Evolutionary conservation across 169 alveolate genomes (phyloP).

Genomic region (Eimeria zaria): DNA sequence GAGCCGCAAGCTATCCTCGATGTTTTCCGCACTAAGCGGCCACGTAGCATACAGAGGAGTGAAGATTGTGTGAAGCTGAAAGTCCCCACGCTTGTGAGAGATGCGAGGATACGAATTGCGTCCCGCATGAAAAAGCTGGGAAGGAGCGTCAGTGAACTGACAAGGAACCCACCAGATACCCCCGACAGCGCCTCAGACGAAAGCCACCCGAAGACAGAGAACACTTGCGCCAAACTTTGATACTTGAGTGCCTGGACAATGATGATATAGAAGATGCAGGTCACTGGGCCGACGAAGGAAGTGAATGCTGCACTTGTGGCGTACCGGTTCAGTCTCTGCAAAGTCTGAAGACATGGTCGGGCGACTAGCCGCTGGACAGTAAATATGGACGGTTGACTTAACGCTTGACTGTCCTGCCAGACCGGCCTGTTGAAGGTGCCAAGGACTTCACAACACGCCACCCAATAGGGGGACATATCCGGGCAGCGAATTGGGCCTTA

Average conservation of each 20-base stretch:
- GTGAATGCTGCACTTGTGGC: constrained; percentile 1
- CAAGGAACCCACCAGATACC: constrained; percentile 25
- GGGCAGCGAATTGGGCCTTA: neutral
- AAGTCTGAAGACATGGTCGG: neutral
- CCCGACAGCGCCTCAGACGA: neutral
- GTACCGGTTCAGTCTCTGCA: neutral
- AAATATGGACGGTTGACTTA: neutral
- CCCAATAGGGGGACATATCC: neutral
- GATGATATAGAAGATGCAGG: neutral
- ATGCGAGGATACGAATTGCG: constrained; percentile 48
- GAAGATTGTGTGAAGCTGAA: constrained; percentile 67
- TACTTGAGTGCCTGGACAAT: neutral
- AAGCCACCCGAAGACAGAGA: neutral
- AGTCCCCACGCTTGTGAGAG: constrained; percentile 35
- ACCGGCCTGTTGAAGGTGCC: constrained; percentile 13
- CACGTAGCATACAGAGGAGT: constrained; percentile 54
- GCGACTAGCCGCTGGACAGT: neutral
- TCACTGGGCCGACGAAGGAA: neutral
- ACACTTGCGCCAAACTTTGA: neutral
- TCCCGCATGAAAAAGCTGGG: constrained; percentile 56
- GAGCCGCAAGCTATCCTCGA: constrained; percentile 75
- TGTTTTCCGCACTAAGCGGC: constrained; percentile 77
- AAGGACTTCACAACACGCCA: neutral
- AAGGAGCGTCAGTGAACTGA: constrained; percentile 43
- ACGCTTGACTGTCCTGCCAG: neutral